Base-by-base conservation (phyloP, 768 basidiomycete genomes). In the Hebeloma cylindrosporum region DNA sequence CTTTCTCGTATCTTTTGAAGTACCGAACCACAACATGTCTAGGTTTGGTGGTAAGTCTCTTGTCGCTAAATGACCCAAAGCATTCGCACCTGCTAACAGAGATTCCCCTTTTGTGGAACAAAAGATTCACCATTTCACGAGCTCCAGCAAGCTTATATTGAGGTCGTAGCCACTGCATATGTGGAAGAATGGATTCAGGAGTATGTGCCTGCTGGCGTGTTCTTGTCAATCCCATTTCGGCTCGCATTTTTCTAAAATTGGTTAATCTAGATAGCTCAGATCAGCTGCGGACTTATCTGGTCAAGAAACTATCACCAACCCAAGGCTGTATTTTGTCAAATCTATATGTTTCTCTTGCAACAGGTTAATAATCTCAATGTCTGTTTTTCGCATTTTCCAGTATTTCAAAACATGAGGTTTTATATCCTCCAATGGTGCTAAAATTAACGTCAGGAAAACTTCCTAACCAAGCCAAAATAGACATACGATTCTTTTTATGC, bases 121-220 rank as follows among this genome's bases (percentile, higher is more conserved):
- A 18, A 2, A 16, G 4, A 23, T 13, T 16, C 3, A 3, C 25
- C 38, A 40, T 40, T 10, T 40, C 38, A 10, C 38, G 21, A 2
- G 34, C 43, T 7, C 43, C 43, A 16, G 33, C 26, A 16, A 28
- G 35, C 5, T 32, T 32, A 28, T 36, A 45, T 5, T 8, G 23
- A 7, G 20, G 5, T 11, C 43, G 33, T 4, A 45, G 16, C 26
- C 27, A 32, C n/a, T 28, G 21, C n/a, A 45, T 45, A 3, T 21
- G 7, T 7, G 13, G 23, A 2, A 17, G 21, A 30, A 50, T 50
- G 3, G 37, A 13, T 13, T 45, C 43, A 14, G 45, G 4, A 3
- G 36, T 33, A 18, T 50, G 48, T 13, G 20, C 23, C 17, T 50
- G 48, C 18, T 50, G 48, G 5, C 48, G 36, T 8, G 48, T 32